These are phyloP conservation scores for Hansenula sp. DNA, from an alignment of 1,139 yeast species.

Conservation along the genomic window DNA sequence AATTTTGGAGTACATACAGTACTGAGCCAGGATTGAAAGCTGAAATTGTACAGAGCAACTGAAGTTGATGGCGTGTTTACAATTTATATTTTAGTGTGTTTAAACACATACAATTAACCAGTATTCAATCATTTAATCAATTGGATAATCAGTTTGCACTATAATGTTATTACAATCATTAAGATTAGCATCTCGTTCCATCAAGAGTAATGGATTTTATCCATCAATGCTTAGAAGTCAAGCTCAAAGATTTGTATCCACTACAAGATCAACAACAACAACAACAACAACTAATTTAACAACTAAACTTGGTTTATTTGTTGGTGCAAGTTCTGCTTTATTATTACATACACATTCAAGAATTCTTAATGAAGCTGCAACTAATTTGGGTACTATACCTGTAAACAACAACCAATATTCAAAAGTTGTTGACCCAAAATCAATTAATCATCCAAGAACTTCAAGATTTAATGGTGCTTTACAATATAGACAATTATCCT, in stretches of 20 bases:
- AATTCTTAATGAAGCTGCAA: conserved; percentile 21
- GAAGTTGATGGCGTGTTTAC: too few species aligned
- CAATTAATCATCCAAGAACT: conserved; percentile 8
- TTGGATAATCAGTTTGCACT: neutral
- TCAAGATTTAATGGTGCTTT: conserved; percentile 35
- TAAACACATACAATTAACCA: too few species aligned
- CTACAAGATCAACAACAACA: neutral
- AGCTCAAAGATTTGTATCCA: conserved; percentile 1
- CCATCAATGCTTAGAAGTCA: conserved; percentile 1
- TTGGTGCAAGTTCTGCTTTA: conserved; percentile 20
- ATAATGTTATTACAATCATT: neutral
- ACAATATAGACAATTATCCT: conserved; percentile 53
- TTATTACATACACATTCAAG: conserved; percentile 15
- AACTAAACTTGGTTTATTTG: conserved; percentile 13
- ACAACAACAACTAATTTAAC: neutral
- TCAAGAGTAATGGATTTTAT: neutral
- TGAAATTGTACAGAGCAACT: too few species aligned
- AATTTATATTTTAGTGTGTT: too few species aligned
- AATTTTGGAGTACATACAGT: too few species aligned
- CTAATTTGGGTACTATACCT: conserved; percentile 18
- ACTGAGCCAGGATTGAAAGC: too few species aligned
- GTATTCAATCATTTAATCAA: too few species aligned
- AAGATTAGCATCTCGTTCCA: conserved; percentile 1
- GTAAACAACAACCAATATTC: too few species aligned
- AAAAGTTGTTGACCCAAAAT: conserved; percentile 9